Conservation (phyloP, 2,329 filamentous ascomycete species). For the Aspergillus chevalieri region DNA sequence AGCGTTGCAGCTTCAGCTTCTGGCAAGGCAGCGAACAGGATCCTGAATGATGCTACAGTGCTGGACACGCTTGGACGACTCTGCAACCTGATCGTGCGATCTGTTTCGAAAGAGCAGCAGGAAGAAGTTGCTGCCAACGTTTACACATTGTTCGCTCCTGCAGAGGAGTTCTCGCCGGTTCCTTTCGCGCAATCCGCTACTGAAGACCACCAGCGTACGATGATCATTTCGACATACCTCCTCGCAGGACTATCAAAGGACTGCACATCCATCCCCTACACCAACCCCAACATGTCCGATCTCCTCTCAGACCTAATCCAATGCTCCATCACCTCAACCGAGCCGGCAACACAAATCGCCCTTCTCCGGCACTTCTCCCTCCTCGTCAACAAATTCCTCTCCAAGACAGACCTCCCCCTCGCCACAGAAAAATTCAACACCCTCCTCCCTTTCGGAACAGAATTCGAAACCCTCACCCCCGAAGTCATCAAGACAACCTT, state of each 20-base stretch:
- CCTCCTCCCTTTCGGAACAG: constrained; percentile 19
- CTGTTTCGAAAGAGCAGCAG: constrained; percentile 48
- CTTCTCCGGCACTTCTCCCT: constrained; percentile 39
- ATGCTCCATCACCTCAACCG: constrained; percentile 25
- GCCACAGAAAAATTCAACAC: constrained; percentile 27
- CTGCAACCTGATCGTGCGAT: constrained; percentile 53
- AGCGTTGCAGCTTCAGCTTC: constrained; percentile 33
- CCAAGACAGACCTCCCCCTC: constrained; percentile 25
- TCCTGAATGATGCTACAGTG: constrained; percentile 46
- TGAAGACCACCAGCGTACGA: constrained; percentile 37
- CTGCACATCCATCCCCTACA: constrained; percentile 24
- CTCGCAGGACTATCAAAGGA: constrained; percentile 47
- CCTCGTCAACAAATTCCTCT: constrained; percentile 37
- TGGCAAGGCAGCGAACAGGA: constrained; percentile 27
- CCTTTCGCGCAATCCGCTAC: constrained; percentile 26
- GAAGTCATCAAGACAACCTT: constrained; percentile 52
- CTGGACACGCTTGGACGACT: constrained; percentile 57
- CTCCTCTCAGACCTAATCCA: constrained; percentile 32
- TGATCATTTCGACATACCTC: constrained; percentile 54
- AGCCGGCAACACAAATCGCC: constrained; percentile 33
- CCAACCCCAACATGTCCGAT: constrained; percentile 23
- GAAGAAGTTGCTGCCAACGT: constrained; percentile 48
- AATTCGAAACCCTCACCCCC: constrained; percentile 22
- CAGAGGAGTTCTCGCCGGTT: constrained; percentile 29
- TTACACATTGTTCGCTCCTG: constrained; percentile 47